Base-by-base conservation (phyloP, 768 basidiomycete genomes). In the Heimioporus sp. region DNA sequence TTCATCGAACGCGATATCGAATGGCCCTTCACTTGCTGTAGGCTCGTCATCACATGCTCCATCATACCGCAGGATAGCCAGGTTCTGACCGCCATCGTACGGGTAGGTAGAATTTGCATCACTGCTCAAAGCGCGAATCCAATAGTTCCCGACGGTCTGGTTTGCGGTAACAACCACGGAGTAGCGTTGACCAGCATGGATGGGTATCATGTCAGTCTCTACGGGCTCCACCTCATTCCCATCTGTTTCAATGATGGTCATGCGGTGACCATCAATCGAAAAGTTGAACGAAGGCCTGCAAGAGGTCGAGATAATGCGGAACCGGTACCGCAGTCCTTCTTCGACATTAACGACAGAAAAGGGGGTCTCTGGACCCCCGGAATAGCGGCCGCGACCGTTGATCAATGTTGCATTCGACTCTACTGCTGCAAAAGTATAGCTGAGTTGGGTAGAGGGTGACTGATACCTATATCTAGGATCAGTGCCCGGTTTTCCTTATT, bases 181-280 rank as follows among this genome's bases (percentile, higher is more conserved):
- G 54, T 76, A 73, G 13, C 69, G 68, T 40, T 75, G 75, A 24
- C 64, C 70, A 36, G 71, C 65, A 55, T 49, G 15, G 31, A 60
- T 19, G 12, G 31, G 46, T 34, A 74, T 60, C 10, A 68, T 67
- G 46, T 76, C 73, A 4, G 76, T 76, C 6, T 62, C 63, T 31
- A 76, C 61, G 1, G 80, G 76, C 21, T 60, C 43, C 0, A 69
- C 70, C 51, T 74, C 74, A 46, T 67, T 66, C 2, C 74, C 72
- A 46, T 82, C 80, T 3, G 64, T 76, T 56, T 81, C 80, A 41
- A 81, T 80, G 42, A 81, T 64, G 6, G 74, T 78, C 67, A 79
- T 53, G 11, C 59, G 58, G 56, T 79, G 76, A 4, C 67, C 63
- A 51, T 77, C 73, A 44, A 79, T 73, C 8, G 72, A 67, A 58